A percentile compares a stretch with the other conserved stretches of the same genome.
Conservation (phyloP, 148 eudicot genomes). For the Amaranthus palmeri region DNA sequence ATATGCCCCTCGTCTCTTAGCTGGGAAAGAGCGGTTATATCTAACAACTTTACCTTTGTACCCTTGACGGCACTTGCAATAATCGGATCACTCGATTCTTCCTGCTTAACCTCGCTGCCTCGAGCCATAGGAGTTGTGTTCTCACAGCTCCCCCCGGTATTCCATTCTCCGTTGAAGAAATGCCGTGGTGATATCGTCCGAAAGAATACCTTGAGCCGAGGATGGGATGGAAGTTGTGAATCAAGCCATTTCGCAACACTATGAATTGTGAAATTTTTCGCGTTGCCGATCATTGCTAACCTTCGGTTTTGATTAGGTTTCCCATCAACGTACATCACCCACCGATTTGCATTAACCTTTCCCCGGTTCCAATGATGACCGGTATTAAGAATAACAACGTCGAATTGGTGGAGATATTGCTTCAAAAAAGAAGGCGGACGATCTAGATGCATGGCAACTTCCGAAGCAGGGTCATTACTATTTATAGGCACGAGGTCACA, state of each 20-base stretch:
- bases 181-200: constrained; percentile 62
- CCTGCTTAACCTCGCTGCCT: constrained; percentile 44
- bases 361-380: constrained; percentile 69
- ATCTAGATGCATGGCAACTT: constrained; percentile 62
- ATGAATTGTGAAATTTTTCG: constrained; percentile 47
- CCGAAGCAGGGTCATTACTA: constrained; percentile 25
- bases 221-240: constrained; percentile 38
- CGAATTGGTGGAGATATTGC: constrained; percentile 29
- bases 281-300: constrained; percentile 46
- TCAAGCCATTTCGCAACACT: constrained; percentile 49
- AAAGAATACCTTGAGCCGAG: constrained; percentile 46
- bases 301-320: constrained; percentile 35
- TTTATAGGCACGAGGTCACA: constrained; percentile 46
- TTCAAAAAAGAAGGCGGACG: constrained; percentile 48
- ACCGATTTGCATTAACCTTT: constrained; percentile 48
- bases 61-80: constrained; percentile 49
- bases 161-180: constrained; percentile 61
- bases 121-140: constrained; percentile 48
- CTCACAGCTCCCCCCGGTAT: constrained; percentile 63
- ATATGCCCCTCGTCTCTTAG: constrained; percentile 64
- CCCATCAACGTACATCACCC: constrained; percentile 59
- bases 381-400: constrained; percentile 56
- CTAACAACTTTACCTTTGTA: constrained; percentile 45
- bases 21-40: constrained; percentile 51
- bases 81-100: constrained; percentile 47